Conservation (phyloP, 371 early-diverging fungal genomes). For the Mortierella polycephala region DNA sequence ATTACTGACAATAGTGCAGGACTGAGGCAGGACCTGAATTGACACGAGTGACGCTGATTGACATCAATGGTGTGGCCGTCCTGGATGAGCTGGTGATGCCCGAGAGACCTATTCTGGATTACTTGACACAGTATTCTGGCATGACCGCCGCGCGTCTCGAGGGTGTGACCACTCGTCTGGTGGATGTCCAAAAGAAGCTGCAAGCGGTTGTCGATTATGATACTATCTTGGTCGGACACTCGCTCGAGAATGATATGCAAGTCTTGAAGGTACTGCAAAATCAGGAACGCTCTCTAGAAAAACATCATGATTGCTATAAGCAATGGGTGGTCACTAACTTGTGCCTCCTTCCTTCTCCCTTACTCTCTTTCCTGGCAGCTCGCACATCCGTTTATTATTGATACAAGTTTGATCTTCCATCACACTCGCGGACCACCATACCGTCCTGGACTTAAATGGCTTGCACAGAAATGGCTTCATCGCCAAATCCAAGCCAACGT, state of each 20-base stretch:
- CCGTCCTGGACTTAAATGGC: constrained; percentile 64
- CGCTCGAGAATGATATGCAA: constrained; percentile 78
- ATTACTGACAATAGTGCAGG: constrained; percentile 59
- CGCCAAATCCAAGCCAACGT: constrained; percentile 67
- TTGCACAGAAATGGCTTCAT: constrained; percentile 67
- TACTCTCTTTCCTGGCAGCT: constrained; percentile 55
- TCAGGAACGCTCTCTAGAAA: too few species aligned
- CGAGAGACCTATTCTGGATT: constrained; percentile 71
- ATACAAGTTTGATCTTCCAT: constrained; percentile 76
- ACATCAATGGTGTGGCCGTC: constrained; percentile 60
- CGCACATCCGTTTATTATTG: constrained; percentile 74
- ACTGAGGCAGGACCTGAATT: constrained; percentile 75
- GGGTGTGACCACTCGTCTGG: constrained; percentile 63
- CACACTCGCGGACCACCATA: constrained; percentile 70
- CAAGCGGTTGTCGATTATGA: constrained; percentile 61
- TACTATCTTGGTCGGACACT: constrained; percentile 82
- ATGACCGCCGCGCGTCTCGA: constrained; percentile 71
- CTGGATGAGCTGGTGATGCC: constrained; percentile 82
- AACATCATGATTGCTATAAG: not conserved
- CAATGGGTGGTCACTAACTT: not conserved
- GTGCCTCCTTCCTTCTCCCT: too few species aligned
- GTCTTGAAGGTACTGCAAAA: constrained; percentile 59
- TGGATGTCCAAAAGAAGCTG: constrained; percentile 69
- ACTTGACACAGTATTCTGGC: constrained; percentile 77
- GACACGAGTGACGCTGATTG: constrained; percentile 77